A percentile compares a stretch with the other conserved stretches of the same genome.
These are phyloP conservation scores for Diaporthe amygdali DNA, from an alignment of 2,329 filamentous ascomycete species.

Conservation along the genomic window DNA sequence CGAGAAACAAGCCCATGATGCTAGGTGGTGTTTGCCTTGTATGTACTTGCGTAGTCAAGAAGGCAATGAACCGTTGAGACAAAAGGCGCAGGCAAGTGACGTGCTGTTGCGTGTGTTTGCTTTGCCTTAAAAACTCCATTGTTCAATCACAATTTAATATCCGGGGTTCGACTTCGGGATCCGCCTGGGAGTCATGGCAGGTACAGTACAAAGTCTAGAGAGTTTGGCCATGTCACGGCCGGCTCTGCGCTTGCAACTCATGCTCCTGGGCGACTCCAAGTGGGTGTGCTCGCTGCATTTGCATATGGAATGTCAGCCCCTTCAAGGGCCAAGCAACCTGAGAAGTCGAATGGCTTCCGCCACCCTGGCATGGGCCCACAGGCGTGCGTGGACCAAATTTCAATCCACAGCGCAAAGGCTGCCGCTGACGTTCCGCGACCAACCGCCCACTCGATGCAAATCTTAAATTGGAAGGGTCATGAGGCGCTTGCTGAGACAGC, in stretches of 20 bases:
- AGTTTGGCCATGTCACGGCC: background rate
- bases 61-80: background rate
- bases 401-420: background rate
- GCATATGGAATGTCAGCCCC: background rate
- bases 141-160: background rate
- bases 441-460: background rate
- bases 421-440: background rate
- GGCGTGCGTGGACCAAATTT: constrained; percentile 10
- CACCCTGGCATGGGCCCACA: background rate
- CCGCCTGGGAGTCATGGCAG: background rate
- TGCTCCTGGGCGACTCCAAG: background rate
- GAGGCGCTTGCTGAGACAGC: constrained; percentile 4
- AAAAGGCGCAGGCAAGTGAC: background rate
- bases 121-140: background rate
- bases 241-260: background rate
- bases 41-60: background rate
- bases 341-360: background rate
- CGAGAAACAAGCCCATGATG: background rate
- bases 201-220: too few relatives aligned
- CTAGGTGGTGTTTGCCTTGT: background rate
- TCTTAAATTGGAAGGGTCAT: background rate
- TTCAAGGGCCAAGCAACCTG: background rate
- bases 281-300: background rate
- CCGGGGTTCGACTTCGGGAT: background rate
- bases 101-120: background rate